These are phyloP conservation scores for Tulasnella calospora DNA, from an alignment of 768 basidiomycete species.

Conservation along the genomic window DNA sequence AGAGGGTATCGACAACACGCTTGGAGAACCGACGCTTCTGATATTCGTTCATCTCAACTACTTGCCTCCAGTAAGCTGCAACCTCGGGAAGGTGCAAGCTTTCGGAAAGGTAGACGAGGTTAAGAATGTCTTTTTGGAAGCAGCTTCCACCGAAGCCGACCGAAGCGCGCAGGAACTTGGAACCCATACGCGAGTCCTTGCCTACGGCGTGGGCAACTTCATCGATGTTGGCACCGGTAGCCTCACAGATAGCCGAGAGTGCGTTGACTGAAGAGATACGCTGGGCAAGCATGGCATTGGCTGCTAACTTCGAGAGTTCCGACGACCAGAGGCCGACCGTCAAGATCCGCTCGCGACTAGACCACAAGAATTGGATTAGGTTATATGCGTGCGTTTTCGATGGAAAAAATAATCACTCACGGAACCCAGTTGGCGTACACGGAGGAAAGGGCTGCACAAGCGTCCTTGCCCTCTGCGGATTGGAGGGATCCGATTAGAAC, in stretches of 20 bases:
- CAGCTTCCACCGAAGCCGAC: slow-evolving; percentile 98
- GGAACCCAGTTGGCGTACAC: slow-evolving; percentile 97
- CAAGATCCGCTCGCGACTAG: slow-evolving; percentile 69
- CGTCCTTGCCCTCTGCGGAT: slow-evolving; percentile 75
- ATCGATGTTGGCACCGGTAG: slow-evolving; percentile 97
- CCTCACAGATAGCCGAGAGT: slow-evolving; percentile 96
- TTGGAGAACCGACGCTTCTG: slow-evolving; percentile 96
- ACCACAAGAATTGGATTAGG: not conserved
- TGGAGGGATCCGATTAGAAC: slow-evolving; percentile 96
- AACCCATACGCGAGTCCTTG: slow-evolving; percentile 84
- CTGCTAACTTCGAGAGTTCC: slow-evolving; percentile 96
- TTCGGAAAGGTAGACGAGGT: slow-evolving; percentile 95
- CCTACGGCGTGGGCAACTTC: slow-evolving; percentile 95
- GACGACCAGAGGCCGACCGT: slow-evolving; percentile 98
- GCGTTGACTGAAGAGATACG: slow-evolving; percentile 98
- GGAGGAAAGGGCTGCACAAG: slow-evolving; percentile 67
- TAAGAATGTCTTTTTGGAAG: slow-evolving; percentile 99
- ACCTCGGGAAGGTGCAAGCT: slow-evolving; percentile 93
- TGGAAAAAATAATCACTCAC: slow-evolving; percentile 47
- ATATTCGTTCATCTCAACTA: slow-evolving; percentile 98
- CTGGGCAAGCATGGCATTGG: slow-evolving; percentile 99
- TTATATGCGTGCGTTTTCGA: not conserved
- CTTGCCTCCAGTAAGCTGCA: slow-evolving; percentile 94
- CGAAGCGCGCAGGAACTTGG: slow-evolving; percentile 91
- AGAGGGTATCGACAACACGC: slow-evolving; percentile 92